Conservation (phyloP, 1,284 basidiomycete genomes). For the Heterobasidion irregulare region DNA sequence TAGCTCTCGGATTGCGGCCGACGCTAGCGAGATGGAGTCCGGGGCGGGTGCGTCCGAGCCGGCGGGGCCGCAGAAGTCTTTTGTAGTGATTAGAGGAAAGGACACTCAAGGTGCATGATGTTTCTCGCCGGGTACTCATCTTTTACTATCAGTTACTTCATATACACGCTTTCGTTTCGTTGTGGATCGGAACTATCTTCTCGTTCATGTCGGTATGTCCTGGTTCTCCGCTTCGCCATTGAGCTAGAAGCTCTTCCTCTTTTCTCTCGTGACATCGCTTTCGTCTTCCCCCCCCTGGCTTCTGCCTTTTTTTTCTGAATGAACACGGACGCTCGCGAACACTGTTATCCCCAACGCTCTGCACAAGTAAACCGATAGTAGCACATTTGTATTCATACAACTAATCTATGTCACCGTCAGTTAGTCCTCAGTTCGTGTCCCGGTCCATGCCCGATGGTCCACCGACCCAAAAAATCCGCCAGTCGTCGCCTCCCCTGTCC, state of each 20-base stretch:
- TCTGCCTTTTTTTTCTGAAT: background rate
- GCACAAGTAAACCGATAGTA: background rate
- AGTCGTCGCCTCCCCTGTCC: conserved; percentile 60
- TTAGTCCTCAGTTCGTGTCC: background rate
- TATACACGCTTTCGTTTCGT: background rate
- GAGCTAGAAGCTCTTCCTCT: too few relatives aligned
- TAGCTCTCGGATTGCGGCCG: background rate
- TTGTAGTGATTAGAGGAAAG: conserved; percentile 25
- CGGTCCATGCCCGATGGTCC: conserved; percentile 23
- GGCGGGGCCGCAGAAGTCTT: conserved; percentile 18
- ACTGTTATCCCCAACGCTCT: background rate
- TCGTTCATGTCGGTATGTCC: background rate
- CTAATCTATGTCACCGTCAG: background rate
- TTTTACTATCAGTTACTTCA: background rate
- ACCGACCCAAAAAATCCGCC: conserved; percentile 73
- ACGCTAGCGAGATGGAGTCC: background rate
- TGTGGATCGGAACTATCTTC: background rate
- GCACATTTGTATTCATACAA: background rate
- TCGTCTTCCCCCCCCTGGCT: background rate
- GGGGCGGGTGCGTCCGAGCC: background rate
- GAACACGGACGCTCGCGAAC: background rate
- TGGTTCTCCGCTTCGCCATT: background rate
- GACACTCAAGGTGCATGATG: conserved; percentile 4
- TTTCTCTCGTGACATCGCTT: background rate
- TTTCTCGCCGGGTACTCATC: background rate